These are phyloP conservation scores for Candida sojae DNA, from an alignment of 1,139 yeast genomes.

Conservation along the genomic window DNA sequence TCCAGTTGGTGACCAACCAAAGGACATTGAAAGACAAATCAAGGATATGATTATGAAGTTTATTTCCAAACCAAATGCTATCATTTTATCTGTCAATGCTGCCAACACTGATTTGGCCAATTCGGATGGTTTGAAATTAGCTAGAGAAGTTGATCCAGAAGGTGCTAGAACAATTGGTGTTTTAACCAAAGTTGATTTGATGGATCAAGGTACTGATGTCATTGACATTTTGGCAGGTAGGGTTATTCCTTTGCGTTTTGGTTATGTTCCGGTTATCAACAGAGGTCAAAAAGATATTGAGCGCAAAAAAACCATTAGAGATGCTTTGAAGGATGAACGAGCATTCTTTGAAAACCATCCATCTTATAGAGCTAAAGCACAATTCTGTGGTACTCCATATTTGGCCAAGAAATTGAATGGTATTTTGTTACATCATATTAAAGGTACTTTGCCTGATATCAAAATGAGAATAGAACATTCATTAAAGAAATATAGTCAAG, in stretches of 20 bases:
- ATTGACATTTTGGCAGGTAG: constrained; percentile 95
- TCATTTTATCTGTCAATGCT: constrained; percentile 91
- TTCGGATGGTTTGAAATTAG: constrained; percentile 93
- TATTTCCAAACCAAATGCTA: constrained; percentile 95
- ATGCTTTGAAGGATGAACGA: constrained; percentile 82
- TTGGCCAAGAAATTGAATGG: constrained; percentile 90
- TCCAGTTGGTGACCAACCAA: constrained; percentile 99
- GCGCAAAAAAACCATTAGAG: constrained; percentile 79
- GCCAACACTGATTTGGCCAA: constrained; percentile 98
- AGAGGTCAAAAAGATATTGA: constrained; percentile 98
- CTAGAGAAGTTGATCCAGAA: constrained; percentile 98
- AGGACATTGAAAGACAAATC: constrained; percentile 92
- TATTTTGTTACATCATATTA: constrained; percentile 89
- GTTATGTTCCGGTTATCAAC: constrained; percentile 96
- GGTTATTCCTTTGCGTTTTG: constrained; percentile 91
- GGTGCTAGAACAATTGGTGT: constrained; percentile 97
- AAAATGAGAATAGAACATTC: constrained; percentile 86
- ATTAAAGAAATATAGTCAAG: constrained; percentile 79
- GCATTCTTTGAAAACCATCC: constrained; percentile 76
- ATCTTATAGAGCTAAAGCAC: constrained; percentile 82
- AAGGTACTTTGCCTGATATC: constrained; percentile 91
- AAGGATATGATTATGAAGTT: constrained; percentile 93
- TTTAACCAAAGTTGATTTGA: constrained; percentile 91
- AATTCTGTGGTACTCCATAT: constrained; percentile 93
- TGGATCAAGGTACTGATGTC: constrained; percentile 99